Evolutionary conservation across 2,329 filamentous ascomycete genomes (phyloP).

Genomic region (Zymoseptoria brevis): DNA sequence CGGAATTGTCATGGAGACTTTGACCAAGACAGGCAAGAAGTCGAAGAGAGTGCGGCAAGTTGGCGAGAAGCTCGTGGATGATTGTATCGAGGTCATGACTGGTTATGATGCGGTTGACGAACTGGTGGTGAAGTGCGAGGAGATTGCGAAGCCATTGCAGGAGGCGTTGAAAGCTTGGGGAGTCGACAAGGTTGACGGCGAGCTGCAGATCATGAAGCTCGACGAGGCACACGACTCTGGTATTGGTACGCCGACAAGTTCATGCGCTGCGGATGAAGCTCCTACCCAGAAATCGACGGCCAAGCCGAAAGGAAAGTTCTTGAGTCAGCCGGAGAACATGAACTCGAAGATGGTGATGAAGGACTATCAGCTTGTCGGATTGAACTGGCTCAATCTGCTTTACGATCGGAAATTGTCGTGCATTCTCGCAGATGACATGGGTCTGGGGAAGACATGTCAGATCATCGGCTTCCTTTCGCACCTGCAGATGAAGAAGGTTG

Average conservation of each 20-base stretch:
- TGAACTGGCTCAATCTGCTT: constrained; percentile 88
- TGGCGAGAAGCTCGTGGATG: constrained; percentile 60
- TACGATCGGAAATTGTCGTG: constrained; percentile 74
- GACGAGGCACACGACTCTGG: constrained; percentile 54
- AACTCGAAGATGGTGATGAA: constrained; percentile 70
- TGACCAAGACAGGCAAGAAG: constrained; percentile 47
- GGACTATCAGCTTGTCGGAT: constrained; percentile 84
- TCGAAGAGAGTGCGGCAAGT: constrained; percentile 44
- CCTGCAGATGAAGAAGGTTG: constrained; percentile 59
- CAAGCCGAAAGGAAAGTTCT: constrained; percentile 41
- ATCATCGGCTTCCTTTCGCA: constrained; percentile 88
- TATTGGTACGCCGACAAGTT: constrained; percentile 53
- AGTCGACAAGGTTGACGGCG: constrained; percentile 50
- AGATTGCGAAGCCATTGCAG: constrained; percentile 58
- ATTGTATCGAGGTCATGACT: constrained; percentile 63
- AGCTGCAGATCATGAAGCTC: constrained; percentile 53
- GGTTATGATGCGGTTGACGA: constrained; percentile 78
- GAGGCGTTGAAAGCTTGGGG: constrained; percentile 62
- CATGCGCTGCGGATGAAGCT: constrained; percentile 23
- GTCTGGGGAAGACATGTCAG: constrained; percentile 87
- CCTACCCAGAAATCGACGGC: constrained; percentile 25
- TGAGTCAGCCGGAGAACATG: constrained; percentile 71
- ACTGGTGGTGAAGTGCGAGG: constrained; percentile 68
- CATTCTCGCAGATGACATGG: constrained; percentile 97
- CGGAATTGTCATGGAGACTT: constrained; percentile 46